Base-by-base conservation (phyloP, 2,329 filamentous ascomycete species). In the Penicillium sp. region DNA sequence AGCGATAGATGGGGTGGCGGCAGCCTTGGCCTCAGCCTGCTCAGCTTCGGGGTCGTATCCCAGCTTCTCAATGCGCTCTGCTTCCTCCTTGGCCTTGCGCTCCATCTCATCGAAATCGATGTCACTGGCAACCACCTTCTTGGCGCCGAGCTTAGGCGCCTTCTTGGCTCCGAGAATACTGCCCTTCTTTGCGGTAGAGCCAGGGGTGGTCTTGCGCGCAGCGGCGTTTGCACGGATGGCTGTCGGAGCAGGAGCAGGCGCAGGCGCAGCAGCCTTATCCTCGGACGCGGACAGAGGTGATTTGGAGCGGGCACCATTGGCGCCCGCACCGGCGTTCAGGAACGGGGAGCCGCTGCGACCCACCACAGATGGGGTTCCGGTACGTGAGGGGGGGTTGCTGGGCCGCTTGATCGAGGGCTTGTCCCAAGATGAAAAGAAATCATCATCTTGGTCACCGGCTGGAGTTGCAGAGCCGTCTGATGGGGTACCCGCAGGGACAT, bases 371-470 rank as follows among this genome's bases (percentile, higher is more conserved):
- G 91, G 91, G 3, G 93, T 97, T 44, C 83, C 84, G 38, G 88
- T 93, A 64, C 93, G 85, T 34, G 91, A 96, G 38, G 93, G 81
- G 12, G 93, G 91, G 57, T 95, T 95, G 55, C 89, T 96, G 33
- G 91, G 91, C 60, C 90, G 84, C 78, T 97, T 98, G 73, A 98
- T 94, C 4, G 90, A 82, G 24, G 93, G 93, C 75, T 97, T 96
- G 66, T 97, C 93, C 93, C 91, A 98, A 0, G 90, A 96, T 8
- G 91, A 95, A 73, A 98, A 98, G 77, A 98, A 98, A 68, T 97
- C 93, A 64, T 96, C 90, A 18, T 85, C 84, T 24, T 81, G 78
- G 58, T 95, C 90, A 57, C 83, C 86, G 39, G 86, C 80, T n/a
- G 90, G 88, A 9, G 89, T 94, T 56, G 79, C 82, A 34, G 82